Conservation (phyloP, 352 stramenopile genomes). For the Achlya hypogyna region DNA sequence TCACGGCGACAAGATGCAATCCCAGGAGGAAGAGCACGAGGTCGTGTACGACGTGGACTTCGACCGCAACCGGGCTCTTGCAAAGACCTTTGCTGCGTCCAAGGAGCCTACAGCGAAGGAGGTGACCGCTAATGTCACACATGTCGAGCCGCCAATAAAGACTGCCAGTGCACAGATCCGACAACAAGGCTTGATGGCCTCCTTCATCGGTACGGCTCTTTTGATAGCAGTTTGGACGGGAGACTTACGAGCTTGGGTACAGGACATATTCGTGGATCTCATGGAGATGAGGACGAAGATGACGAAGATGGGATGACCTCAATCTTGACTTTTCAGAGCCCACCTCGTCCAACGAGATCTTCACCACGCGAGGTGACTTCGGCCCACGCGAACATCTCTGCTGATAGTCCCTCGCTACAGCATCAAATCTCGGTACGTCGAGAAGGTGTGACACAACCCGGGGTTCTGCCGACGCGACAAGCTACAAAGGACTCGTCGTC, state of each 20-base stretch:
- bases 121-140: too few species aligned
- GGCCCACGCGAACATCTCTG: too few species aligned
- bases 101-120: not conserved
- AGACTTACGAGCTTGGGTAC: too few species aligned
- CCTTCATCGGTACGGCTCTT: conserved; percentile 5
- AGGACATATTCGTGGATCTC: not conserved
- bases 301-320: conserved; percentile 10
- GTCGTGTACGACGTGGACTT: conserved; percentile 4
- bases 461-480: too few species aligned
- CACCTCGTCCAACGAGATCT: too few species aligned
- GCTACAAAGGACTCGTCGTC: too few species aligned
- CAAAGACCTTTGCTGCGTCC: not conserved
- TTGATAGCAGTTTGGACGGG: too few species aligned
- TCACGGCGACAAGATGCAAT: not conserved
- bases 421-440: too few species aligned
- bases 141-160: too few species aligned
- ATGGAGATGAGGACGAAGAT: conserved; percentile 2
- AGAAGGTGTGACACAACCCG: too few species aligned
- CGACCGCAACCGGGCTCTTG: not conserved
- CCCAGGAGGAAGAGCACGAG: not conserved
- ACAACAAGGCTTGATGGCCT: not conserved
- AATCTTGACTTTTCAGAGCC: conserved; percentile 12
- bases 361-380: too few species aligned
- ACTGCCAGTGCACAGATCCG: not conserved
- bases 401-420: too few species aligned